Conservation (phyloP, 352 stramenopile species). For the Phytopythium cucurbitacearum region DNA sequence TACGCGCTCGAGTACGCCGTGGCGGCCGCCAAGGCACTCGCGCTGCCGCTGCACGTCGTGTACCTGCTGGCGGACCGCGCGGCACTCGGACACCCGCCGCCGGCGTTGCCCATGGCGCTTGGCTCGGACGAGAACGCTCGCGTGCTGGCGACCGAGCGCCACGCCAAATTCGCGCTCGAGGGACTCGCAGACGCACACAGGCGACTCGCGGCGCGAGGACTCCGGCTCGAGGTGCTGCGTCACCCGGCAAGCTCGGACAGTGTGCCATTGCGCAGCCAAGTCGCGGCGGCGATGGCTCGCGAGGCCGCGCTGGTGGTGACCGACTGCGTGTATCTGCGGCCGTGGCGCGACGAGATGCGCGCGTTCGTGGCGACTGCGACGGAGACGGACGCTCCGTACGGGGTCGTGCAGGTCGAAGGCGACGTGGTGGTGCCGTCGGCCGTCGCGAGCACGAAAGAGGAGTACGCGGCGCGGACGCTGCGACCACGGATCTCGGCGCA, state of each 20-base stretch:
- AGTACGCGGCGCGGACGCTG: constrained; percentile 98
- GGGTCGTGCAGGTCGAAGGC: constrained; percentile 94
- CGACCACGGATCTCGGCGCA: constrained; percentile 94
- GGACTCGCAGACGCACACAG: constrained; percentile 45
- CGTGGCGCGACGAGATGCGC: constrained; percentile 38
- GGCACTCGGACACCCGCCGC: constrained; percentile 14
- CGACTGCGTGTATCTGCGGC: constrained; percentile 71
- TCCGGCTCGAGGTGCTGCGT: constrained; percentile 67
- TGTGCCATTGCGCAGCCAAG: constrained; percentile 21
- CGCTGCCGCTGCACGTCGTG: constrained; percentile 70
- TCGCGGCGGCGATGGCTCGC: constrained; percentile 39
- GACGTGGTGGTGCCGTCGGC: constrained; percentile 97
- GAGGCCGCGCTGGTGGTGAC: constrained; percentile 68
- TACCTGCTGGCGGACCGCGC: constrained; percentile 66
- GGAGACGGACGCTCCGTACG: constrained; percentile 20
- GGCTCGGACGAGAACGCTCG: constrained; percentile 55
- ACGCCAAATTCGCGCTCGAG: constrained; percentile 73
- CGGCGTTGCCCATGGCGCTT: constrained; percentile 3
- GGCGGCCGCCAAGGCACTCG: constrained; percentile 52
- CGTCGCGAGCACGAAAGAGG: constrained; percentile 89
- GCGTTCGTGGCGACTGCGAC: constrained; percentile 26
- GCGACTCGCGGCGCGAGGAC: constrained; percentile 33
- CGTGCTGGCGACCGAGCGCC: constrained; percentile 59
- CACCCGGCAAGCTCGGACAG: constrained; percentile 22
- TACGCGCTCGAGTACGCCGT: constrained; percentile 80